A percentile compares a stretch with the other conserved stretches of the same genome.
Evolutionary conservation across 2,329 filamentous ascomycete species (phyloP).

Genomic region (Fulvia fulva): DNA sequence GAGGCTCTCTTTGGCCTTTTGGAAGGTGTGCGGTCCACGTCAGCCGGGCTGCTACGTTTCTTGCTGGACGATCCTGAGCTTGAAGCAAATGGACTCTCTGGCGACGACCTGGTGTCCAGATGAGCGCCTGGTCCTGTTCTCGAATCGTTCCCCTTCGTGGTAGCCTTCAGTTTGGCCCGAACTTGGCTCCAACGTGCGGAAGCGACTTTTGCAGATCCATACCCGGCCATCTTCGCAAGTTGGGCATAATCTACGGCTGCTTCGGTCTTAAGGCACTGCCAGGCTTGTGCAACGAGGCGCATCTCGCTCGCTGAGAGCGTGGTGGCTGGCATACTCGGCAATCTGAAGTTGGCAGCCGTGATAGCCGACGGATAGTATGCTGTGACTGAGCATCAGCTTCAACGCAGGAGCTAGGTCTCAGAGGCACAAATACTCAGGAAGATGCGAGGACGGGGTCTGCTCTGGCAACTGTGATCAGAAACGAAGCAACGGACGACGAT

Average conservation of each 20-base stretch:
- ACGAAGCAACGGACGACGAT: no score
- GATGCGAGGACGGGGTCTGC: no score
- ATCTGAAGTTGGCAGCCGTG: no score
- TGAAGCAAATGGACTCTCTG: background rate
- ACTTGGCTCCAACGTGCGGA: background rate
- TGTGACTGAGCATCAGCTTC: no score
- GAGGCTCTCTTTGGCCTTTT: no score
- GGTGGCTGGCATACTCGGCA: no score
- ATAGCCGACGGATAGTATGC: no score
- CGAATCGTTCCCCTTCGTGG: no score
- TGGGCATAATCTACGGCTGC: background rate
- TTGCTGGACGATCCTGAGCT: background rate
- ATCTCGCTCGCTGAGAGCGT: background rate
- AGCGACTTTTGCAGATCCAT: background rate
- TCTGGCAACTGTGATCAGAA: no score
- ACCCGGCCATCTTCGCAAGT: background rate
- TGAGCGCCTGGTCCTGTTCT: no score
- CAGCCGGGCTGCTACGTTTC: background rate
- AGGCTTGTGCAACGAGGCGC: background rate
- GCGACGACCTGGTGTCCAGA: background rate
- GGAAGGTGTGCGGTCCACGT: background rate
- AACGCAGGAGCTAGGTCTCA: no score
- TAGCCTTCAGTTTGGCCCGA: background rate
- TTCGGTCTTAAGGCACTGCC: background rate
- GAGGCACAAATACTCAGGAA: no score